A percentile compares a stretch with the other conserved stretches of the same genome.
These are phyloP conservation scores for Asterella californica DNA, from an alignment of 225 moss, liverwort and hornwort genomes.

Conservation along the genomic window DNA sequence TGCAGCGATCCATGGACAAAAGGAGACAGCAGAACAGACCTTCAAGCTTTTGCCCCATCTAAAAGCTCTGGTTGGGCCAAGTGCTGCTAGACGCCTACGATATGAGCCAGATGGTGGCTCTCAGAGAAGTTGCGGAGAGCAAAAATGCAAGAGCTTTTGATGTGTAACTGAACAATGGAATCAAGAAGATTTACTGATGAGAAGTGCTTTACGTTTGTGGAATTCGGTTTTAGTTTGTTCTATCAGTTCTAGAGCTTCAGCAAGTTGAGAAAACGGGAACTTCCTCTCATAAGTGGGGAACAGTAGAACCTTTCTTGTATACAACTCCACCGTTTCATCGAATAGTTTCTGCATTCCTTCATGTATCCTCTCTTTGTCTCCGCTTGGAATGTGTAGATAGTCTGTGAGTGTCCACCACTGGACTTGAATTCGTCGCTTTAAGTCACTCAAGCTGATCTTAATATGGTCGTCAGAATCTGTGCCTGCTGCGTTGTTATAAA, in stretches of 20 bases:
- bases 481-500: conserved; percentile 36
- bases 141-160: too few species aligned
- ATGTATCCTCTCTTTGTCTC: conserved; percentile 15
- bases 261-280: conserved; percentile 32
- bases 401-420: conserved; percentile 31
- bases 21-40: too few species aligned
- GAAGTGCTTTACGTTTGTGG: neutral
- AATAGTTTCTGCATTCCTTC: conserved; percentile 36
- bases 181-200: neutral
- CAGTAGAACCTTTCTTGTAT: conserved; percentile 14
- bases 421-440: conserved; percentile 49
- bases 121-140: too few species aligned
- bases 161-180: too few species aligned
- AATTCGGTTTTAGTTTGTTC: neutral
- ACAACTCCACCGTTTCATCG: conserved; percentile 5
- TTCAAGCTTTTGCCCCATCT: too few species aligned
- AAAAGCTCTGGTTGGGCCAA: too few species aligned
- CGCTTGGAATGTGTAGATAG: conserved; percentile 24
- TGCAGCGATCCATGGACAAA: too few species aligned
- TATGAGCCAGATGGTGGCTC: too few species aligned
- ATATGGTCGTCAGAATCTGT: conserved; percentile 25
- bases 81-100: too few species aligned
- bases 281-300: conserved; percentile 21
- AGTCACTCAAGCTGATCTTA: conserved; percentile 27
- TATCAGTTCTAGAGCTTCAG: conserved; percentile 9